phyloP scores from a whole-genome alignment of 371 early-diverging fungal genomes.

The Ecytonucleospora hepatopenaei region DNA sequence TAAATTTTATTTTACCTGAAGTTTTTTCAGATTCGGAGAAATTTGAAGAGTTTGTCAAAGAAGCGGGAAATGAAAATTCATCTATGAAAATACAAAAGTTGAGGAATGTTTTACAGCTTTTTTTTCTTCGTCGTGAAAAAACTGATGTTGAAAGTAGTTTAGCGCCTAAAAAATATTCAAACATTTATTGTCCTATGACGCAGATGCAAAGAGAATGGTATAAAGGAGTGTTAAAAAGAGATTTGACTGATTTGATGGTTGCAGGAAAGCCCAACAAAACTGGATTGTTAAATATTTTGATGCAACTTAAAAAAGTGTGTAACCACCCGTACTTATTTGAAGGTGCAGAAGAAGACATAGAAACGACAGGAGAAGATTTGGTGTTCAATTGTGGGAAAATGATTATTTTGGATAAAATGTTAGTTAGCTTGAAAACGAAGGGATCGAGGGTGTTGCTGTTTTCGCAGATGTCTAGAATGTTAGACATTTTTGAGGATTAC shows the following conservation, averaged over 20 bases:
- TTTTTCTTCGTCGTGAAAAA: conserved; percentile 87
- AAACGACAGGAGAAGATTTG: conserved; percentile 84
- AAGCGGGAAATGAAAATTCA: conserved; percentile 78
- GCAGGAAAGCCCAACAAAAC: conserved; percentile 65
- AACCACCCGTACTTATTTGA: conserved; percentile 92
- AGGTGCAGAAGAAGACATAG: conserved; percentile 66
- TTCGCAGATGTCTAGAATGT: conserved; percentile 89
- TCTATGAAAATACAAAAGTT: conserved; percentile 83
- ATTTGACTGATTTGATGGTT: conserved; percentile 66
- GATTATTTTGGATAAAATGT: conserved; percentile 79
- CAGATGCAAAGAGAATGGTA: conserved; percentile 90
- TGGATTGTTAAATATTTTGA: conserved; percentile 88
- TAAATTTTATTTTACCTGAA: conserved; percentile 90
- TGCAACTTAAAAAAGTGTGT: conserved; percentile 94
- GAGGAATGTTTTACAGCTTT: conserved; percentile 81
- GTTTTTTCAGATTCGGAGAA: conserved; percentile 76
- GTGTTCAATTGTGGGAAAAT: conserved; percentile 93
- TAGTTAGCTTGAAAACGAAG: conserved; percentile 67
- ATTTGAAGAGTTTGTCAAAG: conserved; percentile 80
- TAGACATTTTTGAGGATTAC: conserved; percentile 96
- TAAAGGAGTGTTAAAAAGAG: conserved; percentile 80
- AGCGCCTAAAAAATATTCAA: conserved; percentile 85
- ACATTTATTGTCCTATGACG: conserved; percentile 78
- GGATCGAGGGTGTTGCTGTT: conserved; percentile 90
- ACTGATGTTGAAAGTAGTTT: conserved; percentile 84